Evolutionary conservation across 2,329 filamentous ascomycete species (phyloP).

Genomic region (Aspergillus sp.): DNA sequence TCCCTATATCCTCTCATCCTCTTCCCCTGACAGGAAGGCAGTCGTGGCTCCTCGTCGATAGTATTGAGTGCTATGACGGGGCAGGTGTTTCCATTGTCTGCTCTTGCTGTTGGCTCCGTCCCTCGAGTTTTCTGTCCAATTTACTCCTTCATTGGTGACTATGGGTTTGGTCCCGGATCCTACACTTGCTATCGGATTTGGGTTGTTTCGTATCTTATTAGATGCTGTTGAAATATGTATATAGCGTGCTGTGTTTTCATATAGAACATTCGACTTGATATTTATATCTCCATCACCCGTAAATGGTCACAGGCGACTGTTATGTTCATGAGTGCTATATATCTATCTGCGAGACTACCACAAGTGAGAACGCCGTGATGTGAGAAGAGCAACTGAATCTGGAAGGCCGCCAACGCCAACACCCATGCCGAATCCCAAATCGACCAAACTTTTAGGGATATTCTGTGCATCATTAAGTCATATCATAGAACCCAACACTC

Average conservation of each 20-base stretch:
- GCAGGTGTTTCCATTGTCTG: not conserved
- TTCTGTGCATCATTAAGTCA: conserved; percentile 9
- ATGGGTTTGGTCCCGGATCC: not conserved
- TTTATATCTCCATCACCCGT: too few relatives aligned
- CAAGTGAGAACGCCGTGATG: not conserved
- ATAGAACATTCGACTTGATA: not conserved
- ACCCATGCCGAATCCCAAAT: not conserved
- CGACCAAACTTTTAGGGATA: not conserved
- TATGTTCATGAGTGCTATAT: too few relatives aligned
- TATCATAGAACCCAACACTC: not conserved
- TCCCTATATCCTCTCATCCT: not conserved
- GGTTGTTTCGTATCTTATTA: not conserved
- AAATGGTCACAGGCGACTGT: too few relatives aligned
- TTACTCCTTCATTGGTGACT: not conserved
- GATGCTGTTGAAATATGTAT: not conserved
- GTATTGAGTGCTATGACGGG: not conserved
- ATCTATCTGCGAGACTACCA: too few relatives aligned
- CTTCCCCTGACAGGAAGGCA: not conserved
- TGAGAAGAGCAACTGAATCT: not conserved
- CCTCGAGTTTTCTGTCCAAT: too few relatives aligned
- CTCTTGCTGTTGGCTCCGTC: not conserved
- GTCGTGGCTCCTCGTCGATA: not conserved
- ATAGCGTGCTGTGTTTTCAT: not conserved
- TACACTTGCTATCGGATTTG: not conserved
- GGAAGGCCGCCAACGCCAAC: not conserved